phyloP scores from a whole-genome alignment of 768 basidiomycete species.

The Lactifluus volemus region DNA sequence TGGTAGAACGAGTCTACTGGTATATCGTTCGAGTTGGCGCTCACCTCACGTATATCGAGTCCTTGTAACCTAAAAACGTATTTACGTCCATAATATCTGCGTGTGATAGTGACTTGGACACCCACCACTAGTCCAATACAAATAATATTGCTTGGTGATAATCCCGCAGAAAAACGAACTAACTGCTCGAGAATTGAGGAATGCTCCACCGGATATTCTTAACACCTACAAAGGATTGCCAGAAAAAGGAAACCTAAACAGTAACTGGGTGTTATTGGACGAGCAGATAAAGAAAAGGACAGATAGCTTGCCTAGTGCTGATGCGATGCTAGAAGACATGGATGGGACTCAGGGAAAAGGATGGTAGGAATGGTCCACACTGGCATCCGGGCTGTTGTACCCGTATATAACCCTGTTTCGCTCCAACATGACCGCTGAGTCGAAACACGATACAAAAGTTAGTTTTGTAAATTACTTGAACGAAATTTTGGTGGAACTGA shows the following conservation, averaged over 20 bases:
- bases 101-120: neutral
- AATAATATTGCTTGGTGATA: neutral
- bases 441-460: too few relatives aligned
- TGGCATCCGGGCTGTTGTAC: too few relatives aligned
- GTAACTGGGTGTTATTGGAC: too few relatives aligned
- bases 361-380: too few relatives aligned
- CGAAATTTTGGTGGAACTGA: too few relatives aligned
- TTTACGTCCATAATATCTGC: neutral
- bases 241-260: neutral
- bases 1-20: neutral
- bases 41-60: neutral
- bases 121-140: neutral
- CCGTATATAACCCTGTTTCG: too few relatives aligned
- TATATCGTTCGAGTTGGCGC: neutral
- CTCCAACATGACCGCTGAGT: too few relatives aligned
- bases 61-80: neutral
- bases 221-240: neutral
- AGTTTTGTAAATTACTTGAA: too few relatives aligned
- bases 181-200: neutral
- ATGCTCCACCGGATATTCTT: neutral
- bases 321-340: too few relatives aligned
- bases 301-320: too few relatives aligned
- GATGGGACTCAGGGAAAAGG: too few relatives aligned
- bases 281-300: too few relatives aligned
- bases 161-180: neutral